phyloP scores from a whole-genome alignment of 805 yeast genomes.

The Cephaloascus fragrans region DNA sequence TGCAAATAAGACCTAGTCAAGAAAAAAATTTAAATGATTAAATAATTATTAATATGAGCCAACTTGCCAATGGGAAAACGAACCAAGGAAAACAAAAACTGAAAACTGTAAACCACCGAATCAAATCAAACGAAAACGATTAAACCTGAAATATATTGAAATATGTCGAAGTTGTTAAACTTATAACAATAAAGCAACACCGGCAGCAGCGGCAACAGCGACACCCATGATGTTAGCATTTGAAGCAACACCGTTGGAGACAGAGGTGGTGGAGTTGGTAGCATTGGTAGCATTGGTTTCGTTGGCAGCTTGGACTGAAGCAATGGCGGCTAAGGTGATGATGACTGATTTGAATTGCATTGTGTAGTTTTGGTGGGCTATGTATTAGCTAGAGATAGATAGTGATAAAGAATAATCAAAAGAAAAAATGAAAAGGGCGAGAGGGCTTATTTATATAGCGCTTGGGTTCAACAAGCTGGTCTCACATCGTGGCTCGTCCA shows the following conservation, averaged over 20 bases:
- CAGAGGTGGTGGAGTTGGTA: background rate
- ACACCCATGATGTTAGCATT: background rate
- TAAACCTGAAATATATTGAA: too few relatives aligned
- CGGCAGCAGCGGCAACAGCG: constrained; percentile 1
- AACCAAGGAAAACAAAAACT: too few relatives aligned
- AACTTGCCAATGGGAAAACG: too few relatives aligned
- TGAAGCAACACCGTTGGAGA: background rate
- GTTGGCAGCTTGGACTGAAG: constrained; percentile 1
- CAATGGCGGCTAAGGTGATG: constrained; percentile 1
- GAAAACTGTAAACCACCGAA: too few relatives aligned
- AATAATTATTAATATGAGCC: too few relatives aligned
- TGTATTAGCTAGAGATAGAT: background rate
- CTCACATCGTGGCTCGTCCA: too few relatives aligned
- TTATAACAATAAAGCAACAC: constrained; percentile 1
- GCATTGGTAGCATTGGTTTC: background rate
- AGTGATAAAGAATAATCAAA: background rate
- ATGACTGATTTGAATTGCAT: constrained; percentile 1
- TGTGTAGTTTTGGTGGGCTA: background rate
- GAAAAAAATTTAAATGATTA: too few relatives aligned
- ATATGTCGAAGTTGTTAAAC: too few relatives aligned
- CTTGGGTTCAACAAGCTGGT: too few relatives aligned
- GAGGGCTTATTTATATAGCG: too few relatives aligned
- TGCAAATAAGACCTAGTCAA: too few relatives aligned
- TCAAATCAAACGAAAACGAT: too few relatives aligned
- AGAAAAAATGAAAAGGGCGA: background rate